Base-by-base conservation (phyloP, 2,329 filamentous ascomycete species). In the Colletotrichum limetticola region DNA sequence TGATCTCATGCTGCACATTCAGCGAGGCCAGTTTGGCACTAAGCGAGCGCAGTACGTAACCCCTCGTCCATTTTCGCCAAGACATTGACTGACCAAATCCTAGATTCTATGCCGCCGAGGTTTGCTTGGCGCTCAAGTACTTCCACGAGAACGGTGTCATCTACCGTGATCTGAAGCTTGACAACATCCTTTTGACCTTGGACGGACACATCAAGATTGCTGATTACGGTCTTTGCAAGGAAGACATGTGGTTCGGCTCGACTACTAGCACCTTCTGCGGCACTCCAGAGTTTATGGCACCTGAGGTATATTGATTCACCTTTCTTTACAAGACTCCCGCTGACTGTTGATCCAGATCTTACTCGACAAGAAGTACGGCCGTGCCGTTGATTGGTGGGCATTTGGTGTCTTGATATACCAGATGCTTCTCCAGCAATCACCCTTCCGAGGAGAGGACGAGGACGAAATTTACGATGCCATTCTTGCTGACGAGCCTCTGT, bases 111-210 rank as follows among this genome's bases (percentile, higher is more conserved):
- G 97, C 97, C 60, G 95, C 96, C 14, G 97, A 99, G 83, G 97
- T 99, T 67, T 98, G 97, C 86, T 85, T 99, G 80, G 97, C 97
- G 19, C 87, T 99, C 78, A 99, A 99, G 83, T 99, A 99, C 83
- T 98, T 99, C 89, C 97, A 99, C 80, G 97, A 99, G 83, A 98
- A 99, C 82, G 97, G 97, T 68, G 97, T 99, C 80, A 98, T 99
- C 78, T 99, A 99, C 84, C 94, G 97, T 85, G 97, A 99, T 85
- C 85, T 99, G 80, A 99, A 99, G 86, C 93, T 95, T 8, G 91
- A 92, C 83, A 92, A 99, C 82, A 99, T 99, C 80, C 89, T 99
- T 59, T 87, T 99, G 79, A 97, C 95, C 1, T 88, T 98, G 58
- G 97, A 99, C 80, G 97, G 97, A 30, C 97, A 99, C 82, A 97